These are phyloP conservation scores for Leccinum arenicola DNA, from an alignment of 768 basidiomycete species.

Conservation along the genomic window DNA sequence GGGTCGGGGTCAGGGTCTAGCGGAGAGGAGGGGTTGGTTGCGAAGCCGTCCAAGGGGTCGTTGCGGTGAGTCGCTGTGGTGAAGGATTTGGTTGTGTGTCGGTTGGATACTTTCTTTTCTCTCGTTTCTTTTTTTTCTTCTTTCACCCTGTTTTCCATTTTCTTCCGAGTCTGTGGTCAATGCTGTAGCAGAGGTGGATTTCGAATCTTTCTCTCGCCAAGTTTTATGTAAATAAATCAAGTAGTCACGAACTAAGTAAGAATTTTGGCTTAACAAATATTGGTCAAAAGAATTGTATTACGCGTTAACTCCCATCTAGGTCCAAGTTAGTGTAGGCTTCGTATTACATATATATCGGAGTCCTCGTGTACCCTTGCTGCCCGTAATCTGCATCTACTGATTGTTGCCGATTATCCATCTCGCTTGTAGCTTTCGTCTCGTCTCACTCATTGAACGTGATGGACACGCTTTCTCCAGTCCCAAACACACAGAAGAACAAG, in stretches of 20 bases:
- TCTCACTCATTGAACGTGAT: not conserved
- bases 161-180: no score
- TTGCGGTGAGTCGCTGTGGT: slow-evolving; percentile 3
- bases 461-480: not conserved
- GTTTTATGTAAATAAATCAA: not conserved
- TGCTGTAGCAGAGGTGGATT: no score
- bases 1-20: slow-evolving; percentile 19
- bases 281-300: not conserved
- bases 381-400: not conserved
- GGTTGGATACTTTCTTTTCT: not conserved
- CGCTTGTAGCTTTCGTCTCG: not conserved
- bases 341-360: not conserved
- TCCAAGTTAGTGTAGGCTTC: not conserved
- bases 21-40: slow-evolving; percentile 10
- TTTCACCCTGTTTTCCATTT: not conserved
- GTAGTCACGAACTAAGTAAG: no score
- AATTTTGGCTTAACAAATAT: not conserved
- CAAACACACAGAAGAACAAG: not conserved
- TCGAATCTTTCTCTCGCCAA: no score
- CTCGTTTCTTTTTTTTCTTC: not conserved
- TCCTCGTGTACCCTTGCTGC: not conserved
- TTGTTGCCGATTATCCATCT: not conserved
- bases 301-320: not conserved
- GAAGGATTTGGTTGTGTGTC: not conserved
- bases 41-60: slow-evolving; percentile 22